Conservation (phyloP, 1,284 basidiomycete genomes). For the Leccinum variabile region DNA sequence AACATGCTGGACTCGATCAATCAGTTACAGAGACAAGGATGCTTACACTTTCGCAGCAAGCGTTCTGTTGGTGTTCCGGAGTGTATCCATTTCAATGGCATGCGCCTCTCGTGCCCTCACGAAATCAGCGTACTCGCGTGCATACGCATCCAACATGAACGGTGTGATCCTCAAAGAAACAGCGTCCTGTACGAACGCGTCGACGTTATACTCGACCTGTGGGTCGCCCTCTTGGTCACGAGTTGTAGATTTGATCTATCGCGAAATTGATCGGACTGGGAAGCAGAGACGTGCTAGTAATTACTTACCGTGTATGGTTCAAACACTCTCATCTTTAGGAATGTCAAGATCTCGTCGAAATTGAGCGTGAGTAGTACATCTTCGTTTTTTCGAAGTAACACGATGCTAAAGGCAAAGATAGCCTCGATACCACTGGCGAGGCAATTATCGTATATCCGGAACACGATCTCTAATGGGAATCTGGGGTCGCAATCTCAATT, state of each 20-base stretch:
- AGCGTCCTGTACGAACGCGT: slow-evolving; percentile 85
- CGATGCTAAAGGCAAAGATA: slow-evolving; percentile 92
- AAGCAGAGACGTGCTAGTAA: neutral
- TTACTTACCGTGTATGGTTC: slow-evolving; percentile 70
- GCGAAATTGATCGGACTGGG: neutral
- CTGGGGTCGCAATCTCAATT: slow-evolving; percentile 43
- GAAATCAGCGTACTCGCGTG: slow-evolving; percentile 83
- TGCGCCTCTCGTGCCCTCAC: slow-evolving; percentile 72
- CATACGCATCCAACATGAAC: slow-evolving; percentile 89
- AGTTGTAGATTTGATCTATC: slow-evolving; percentile 29
- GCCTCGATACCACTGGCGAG: slow-evolving; percentile 97
- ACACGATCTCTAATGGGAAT: slow-evolving; percentile 94
- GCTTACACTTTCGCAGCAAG: slow-evolving; percentile 81
- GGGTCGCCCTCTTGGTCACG: slow-evolving; percentile 30
- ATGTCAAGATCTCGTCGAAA: slow-evolving; percentile 86
- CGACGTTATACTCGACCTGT: slow-evolving; percentile 56
- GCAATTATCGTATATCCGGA: slow-evolving; percentile 92
- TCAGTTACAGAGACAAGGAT: neutral
- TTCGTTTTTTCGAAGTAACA: slow-evolving; percentile 88
- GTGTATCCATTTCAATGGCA: slow-evolving; percentile 75
- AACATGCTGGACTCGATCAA: slow-evolving; percentile 1
- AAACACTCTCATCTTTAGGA: slow-evolving; percentile 79
- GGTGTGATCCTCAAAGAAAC: slow-evolving; percentile 82
- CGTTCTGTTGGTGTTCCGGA: slow-evolving; percentile 75
- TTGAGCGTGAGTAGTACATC: slow-evolving; percentile 74